Percentiles rank a stretch among this genome's conserved stretches.
Conservation (phyloP, 306 rosid genomes). For the Notholithocarpus densiflorus region DNA sequence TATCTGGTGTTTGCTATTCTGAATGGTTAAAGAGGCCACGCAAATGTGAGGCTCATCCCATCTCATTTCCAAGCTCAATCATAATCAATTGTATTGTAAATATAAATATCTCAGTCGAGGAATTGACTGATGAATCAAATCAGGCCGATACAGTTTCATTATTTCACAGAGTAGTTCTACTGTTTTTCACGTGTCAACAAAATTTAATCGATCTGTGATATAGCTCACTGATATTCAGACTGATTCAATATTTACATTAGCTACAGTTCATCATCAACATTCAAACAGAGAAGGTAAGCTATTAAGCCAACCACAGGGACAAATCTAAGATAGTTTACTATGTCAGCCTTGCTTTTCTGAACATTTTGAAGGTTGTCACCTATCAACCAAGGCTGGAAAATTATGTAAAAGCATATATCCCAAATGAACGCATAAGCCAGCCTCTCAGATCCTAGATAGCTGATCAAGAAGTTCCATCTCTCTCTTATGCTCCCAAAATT, state of each 20-base stretch:
- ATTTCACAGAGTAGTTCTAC: neutral
- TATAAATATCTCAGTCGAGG: neutral
- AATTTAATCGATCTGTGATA: neutral
- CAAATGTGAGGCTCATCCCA: too few species aligned
- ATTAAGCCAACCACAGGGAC: constrained; percentile 74
- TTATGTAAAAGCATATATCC: constrained; percentile 73
- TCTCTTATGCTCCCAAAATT: constrained; percentile 66
- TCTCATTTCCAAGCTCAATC: too few species aligned
- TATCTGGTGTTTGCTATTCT: too few species aligned
- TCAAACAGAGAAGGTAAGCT: constrained; percentile 72
- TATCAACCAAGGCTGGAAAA: constrained; percentile 94
- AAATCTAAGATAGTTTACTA: constrained; percentile 64
- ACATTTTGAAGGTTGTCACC: constrained; percentile 77
- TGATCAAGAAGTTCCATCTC: constrained; percentile 68
- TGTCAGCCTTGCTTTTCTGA: constrained; percentile 42
- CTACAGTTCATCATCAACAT: constrained; percentile 39
- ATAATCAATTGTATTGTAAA: neutral
- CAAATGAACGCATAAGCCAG: constrained; percentile 91
- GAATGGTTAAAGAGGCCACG: too few species aligned
- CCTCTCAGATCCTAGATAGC: constrained; percentile 81
- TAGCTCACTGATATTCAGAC: neutral
- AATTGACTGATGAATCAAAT: neutral
- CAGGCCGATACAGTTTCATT: neutral
- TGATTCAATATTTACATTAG: neutral
- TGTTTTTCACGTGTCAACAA: neutral